A percentile compares a stretch with the other conserved stretches of the same genome.
Evolutionary conservation across 2,329 filamentous ascomycete species (phyloP).

Genomic region (Talaromyces sp.): DNA sequence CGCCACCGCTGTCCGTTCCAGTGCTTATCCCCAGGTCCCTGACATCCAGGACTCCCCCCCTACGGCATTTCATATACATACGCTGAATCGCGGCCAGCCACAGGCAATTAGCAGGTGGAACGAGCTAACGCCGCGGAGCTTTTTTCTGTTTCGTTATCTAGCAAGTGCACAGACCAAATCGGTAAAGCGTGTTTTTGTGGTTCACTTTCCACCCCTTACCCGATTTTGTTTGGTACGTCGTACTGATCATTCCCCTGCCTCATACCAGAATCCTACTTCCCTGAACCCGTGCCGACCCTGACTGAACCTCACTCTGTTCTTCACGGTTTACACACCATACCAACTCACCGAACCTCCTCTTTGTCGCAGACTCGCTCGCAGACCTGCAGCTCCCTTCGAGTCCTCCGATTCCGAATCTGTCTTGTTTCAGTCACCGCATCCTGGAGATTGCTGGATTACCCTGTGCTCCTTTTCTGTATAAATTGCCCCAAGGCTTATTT

Average conservation of each 20-base stretch:
- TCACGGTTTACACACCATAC: background rate
- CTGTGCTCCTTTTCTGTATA: conserved; percentile 8
- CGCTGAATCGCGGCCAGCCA: conserved; percentile 7
- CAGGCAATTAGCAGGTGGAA: conserved; percentile 11
- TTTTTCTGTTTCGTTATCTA: conserved; percentile 14
- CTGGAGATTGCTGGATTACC: conserved; percentile 17
- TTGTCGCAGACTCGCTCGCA: conserved; percentile 10
- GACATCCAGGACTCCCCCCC: background rate
- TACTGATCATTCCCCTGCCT: conserved; percentile 8
- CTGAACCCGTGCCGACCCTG: conserved; percentile 4
- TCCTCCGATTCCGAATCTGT: conserved; percentile 6
- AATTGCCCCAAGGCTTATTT: conserved; percentile 11
- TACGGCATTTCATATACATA: background rate
- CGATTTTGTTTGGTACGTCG: conserved; percentile 14
- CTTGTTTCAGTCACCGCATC: conserved; percentile 16
- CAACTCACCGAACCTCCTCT: background rate
- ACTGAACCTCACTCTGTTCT: background rate
- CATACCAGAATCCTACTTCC: conserved; percentile 2
- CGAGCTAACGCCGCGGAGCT: conserved; percentile 7
- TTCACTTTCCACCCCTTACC: conserved; percentile 12
- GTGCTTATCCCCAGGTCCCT: background rate
- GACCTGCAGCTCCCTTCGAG: conserved; percentile 15
- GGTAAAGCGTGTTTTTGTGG: conserved; percentile 8
- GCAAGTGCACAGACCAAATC: conserved; percentile 12
- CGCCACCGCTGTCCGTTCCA: background rate